Evolutionary conservation across 257 asterid species (phyloP).

Genomic region (Sherardia arvensis): DNA sequence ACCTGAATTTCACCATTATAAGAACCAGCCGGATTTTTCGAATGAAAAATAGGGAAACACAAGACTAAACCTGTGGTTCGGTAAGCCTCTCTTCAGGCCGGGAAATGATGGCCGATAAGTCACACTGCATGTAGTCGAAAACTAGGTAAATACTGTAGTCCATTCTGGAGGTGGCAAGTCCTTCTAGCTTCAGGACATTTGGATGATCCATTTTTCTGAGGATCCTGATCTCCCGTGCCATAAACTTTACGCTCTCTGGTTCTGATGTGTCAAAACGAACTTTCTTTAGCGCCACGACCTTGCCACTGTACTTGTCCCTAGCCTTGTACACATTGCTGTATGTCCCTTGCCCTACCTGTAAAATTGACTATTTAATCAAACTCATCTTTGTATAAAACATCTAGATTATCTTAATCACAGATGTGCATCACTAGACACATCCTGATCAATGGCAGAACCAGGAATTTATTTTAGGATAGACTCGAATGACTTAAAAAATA

Average conservation of each 20-base stretch:
- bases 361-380: background rate
- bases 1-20: constrained; percentile 29
- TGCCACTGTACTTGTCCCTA: constrained; percentile 50
- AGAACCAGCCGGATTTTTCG: too few relatives aligned
- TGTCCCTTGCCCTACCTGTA: constrained; percentile 70
- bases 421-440: too few relatives aligned
- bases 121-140: constrained; percentile 60
- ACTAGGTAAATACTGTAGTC: constrained; percentile 75
- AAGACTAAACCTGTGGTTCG: constrained; percentile 69
- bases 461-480: too few relatives aligned
- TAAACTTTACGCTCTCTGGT: constrained; percentile 79
- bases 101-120: constrained; percentile 45
- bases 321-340: constrained; percentile 84
- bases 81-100: constrained; percentile 52
- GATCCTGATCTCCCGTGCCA: constrained; percentile 77
- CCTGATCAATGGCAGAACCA: too few relatives aligned
- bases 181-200: constrained; percentile 67
- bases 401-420: too few relatives aligned
- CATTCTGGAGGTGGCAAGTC: constrained; percentile 88
- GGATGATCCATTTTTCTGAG: constrained; percentile 65
- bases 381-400: background rate
- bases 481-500: too few relatives aligned
- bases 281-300: constrained; percentile 68
- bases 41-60: background rate
- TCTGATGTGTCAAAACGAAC: constrained; percentile 77